Evolutionary conservation across 345 rosid genomes (phyloP).

Genomic region (Geranium rotundifolium): DNA sequence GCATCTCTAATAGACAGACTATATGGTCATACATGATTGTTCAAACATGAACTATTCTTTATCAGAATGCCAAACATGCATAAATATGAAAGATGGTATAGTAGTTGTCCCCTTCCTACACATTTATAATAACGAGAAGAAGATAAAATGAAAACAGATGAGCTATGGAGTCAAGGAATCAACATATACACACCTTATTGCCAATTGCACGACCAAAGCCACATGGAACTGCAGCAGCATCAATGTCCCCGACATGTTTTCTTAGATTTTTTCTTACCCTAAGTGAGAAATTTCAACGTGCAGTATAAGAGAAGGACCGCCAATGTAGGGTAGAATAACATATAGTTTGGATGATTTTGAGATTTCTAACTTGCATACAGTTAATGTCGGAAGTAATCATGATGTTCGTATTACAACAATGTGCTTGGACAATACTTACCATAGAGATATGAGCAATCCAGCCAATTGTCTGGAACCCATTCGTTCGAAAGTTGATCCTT

Average conservation of each 20-base stretch:
- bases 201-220: conserved; percentile 99
- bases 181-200: conserved; percentile 52
- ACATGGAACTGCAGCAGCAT: conserved; percentile 96
- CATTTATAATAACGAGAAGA: background rate
- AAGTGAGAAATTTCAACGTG: conserved; percentile 15
- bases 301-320: background rate
- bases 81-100: too few relatives aligned
- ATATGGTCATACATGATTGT: too few relatives aligned
- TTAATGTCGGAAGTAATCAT: too few relatives aligned
- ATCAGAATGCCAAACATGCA: too few relatives aligned
- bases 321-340: background rate
- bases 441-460: conserved; percentile 76
- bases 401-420: background rate
- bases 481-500: conserved; percentile 70
- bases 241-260: conserved; percentile 85
- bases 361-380: too few relatives aligned
- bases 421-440: conserved; percentile 31
- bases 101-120: too few relatives aligned
- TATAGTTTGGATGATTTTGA: background rate
- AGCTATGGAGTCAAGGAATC: background rate
- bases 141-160: background rate
- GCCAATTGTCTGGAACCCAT: conserved; percentile 98
- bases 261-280: conserved; percentile 90
- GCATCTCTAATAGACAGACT: too few relatives aligned
- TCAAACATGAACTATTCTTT: too few relatives aligned